phyloP scores from a whole-genome alignment of 1,139 yeast species.

The Scheffersomyces titani region DNA sequence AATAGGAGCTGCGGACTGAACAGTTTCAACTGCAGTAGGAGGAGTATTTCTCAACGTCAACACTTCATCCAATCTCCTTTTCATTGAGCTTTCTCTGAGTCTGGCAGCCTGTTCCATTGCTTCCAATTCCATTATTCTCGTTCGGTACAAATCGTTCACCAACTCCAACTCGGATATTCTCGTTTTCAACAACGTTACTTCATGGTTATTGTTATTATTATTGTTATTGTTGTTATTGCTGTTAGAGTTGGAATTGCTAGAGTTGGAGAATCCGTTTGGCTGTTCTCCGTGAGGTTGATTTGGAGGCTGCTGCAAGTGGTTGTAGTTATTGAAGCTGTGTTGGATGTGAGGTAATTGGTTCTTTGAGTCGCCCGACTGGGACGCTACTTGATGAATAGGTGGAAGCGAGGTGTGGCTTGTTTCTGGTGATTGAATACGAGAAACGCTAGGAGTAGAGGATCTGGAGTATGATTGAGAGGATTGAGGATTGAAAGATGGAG shows the following conservation, averaged over 20 bases:
- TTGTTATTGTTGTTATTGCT: slow-evolving; percentile 13
- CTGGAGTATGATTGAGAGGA: slow-evolving; percentile 16
- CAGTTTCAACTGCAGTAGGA: neutral
- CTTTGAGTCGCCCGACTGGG: slow-evolving; percentile 14
- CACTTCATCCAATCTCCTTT: slow-evolving; percentile 51
- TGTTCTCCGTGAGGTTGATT: slow-evolving; percentile 15
- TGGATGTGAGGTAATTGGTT: slow-evolving; percentile 29
- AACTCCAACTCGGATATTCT: slow-evolving; percentile 87
- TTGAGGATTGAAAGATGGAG: slow-evolving; percentile 51
- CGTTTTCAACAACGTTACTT: slow-evolving; percentile 60
- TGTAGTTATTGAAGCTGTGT: slow-evolving; percentile 12
- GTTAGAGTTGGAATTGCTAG: slow-evolving; percentile 11
- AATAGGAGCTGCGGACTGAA: neutral
- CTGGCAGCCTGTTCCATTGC: slow-evolving; percentile 63
- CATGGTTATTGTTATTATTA: slow-evolving; percentile 27
- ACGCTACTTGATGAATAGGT: slow-evolving; percentile 32
- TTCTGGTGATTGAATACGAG: slow-evolving; percentile 22
- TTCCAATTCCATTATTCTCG: slow-evolving; percentile 82
- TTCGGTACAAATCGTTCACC: slow-evolving; percentile 81
- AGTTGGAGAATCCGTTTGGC: slow-evolving; percentile 8
- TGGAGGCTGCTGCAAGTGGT: slow-evolving; percentile 14
- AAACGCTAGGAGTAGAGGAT: slow-evolving; percentile 13
- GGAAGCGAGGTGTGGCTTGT: slow-evolving; percentile 33
- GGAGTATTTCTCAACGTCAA: slow-evolving; percentile 11
- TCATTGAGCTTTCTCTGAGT: slow-evolving; percentile 50